A percentile compares a stretch with the other conserved stretches of the same genome.
Evolutionary conservation across 257 asterid genomes (phyloP).

Genomic region (Plantago elongata): DNA sequence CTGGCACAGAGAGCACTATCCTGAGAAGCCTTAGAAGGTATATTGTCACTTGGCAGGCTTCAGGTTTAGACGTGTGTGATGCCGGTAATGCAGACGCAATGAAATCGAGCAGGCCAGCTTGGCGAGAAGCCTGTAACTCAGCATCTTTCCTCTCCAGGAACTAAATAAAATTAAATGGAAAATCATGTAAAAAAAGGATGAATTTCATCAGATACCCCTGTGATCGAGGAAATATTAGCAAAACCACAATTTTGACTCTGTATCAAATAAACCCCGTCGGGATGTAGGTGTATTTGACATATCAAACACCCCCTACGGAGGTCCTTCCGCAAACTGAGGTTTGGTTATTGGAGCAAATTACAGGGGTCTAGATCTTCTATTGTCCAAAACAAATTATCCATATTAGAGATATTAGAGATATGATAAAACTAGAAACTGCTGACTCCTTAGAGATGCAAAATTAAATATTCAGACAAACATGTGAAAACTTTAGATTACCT

Average conservation of each 20-base stretch:
- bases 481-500: conserved; percentile 40
- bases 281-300: too few relatives aligned
- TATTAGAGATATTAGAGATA: too few relatives aligned
- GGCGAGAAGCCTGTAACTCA: conserved; percentile 94
- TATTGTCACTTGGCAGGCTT: conserved; percentile 84
- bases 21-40: conserved; percentile 79
- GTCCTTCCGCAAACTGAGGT: too few relatives aligned
- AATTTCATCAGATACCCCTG: neutral
- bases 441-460: neutral
- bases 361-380: too few relatives aligned
- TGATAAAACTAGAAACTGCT: neutral
- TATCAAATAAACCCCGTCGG: too few relatives aligned
- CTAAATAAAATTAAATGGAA: conserved; percentile 30
- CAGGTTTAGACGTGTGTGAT: conserved; percentile 91
- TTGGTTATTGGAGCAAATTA: too few relatives aligned
- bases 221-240: too few relatives aligned
- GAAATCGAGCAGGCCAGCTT: conserved; percentile 95
- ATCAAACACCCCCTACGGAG: too few relatives aligned
- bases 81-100: conserved; percentile 99
- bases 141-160: conserved; percentile 92
- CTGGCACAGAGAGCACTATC: conserved; percentile 50
- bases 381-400: too few relatives aligned
- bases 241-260: too few relatives aligned
- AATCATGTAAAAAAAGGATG: conserved; percentile 15
- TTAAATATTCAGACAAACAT: neutral